Evolutionary conservation across 75 land plant genomes (phyloP), one percentile per base, ranked within the genome.

Genomic region (Pinus tabuliformis): DNA sequence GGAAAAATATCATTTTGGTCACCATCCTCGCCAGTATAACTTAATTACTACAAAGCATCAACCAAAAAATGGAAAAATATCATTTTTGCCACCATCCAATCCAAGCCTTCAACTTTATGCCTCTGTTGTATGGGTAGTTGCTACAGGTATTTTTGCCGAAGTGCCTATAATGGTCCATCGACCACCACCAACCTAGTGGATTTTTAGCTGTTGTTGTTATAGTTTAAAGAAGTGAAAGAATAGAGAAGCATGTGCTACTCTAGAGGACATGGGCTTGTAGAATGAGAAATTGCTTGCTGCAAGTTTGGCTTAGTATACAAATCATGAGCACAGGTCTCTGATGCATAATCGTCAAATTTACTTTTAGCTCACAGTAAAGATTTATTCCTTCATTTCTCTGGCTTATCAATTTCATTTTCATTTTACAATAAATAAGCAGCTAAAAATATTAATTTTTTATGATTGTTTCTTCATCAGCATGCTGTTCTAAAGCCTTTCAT

Each of bases 401-500:
- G 22, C 24, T 39, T 68, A 39, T 36, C 22, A 42, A 68, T 68
- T 37, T 68, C 1, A 11, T 42, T 68, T 39, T 20, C 36, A 42
- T 22, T 68, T 36, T 42, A 39, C 11, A 12, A 6, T 68, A 39
- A n/a, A 17, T 42, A 45, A 39, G 22, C 54, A 18, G 11, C 1
- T 68, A 20, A 42, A 42, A 68, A 42, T 68, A 68, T n/a, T 42
- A 6, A 42, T 20, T 58, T 39, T 14, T 12, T 17, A 36, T 28
- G 68, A 58, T 75, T 28, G 20, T 24, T 58, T 58, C 39, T 16
- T 14, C 36, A 78, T 72, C 94, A 96, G 98, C 99, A 97, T 91
- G 93, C 99, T 60, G 84, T 97, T 65, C 66, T 97, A 78, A 97
- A 97, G 81, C 99, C 99, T 63, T 97, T 97, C 70, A 97, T 97